These are phyloP conservation scores for Acanthamoeba healyi DNA, from an alignment of 208 protist genomes.

Conservation along the genomic window DNA sequence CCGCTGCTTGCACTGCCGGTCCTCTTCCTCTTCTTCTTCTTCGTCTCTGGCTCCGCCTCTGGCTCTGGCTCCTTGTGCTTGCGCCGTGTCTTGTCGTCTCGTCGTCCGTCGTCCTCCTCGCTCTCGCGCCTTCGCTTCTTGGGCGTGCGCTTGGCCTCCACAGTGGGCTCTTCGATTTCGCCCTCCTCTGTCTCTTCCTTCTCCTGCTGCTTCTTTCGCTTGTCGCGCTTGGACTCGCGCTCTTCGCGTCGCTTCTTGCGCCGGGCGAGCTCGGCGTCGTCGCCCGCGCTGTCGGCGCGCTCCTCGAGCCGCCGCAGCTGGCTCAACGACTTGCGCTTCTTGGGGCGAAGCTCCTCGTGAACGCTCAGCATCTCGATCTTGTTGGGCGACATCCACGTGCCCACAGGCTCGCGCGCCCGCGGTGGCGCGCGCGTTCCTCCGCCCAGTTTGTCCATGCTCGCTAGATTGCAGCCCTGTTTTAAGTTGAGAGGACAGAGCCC, in stretches of 20 bases:
- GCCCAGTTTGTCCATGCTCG: constrained; percentile 1
- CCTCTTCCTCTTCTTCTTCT: neutral
- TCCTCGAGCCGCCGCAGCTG: neutral
- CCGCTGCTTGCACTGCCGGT: no score
- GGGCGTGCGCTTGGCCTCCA: no score
- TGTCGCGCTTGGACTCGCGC: neutral
- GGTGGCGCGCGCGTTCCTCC: neutral
- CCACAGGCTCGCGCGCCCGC: neutral
- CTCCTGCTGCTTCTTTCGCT: neutral
- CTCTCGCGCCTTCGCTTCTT: neutral
- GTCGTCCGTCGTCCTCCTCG: neutral
- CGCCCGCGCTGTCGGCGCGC: neutral
- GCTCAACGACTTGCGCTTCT: neutral
- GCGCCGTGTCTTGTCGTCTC: no score
- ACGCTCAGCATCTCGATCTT: neutral
- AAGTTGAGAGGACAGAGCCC: no score
- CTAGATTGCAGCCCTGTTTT: neutral
- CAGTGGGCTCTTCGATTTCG: no score
- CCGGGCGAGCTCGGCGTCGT: neutral
- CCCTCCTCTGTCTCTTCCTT: neutral
- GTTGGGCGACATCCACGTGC: neutral
- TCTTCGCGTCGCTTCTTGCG: neutral
- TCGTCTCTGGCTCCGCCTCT: neutral
- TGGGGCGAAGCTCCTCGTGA: neutral
- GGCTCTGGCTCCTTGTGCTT: neutral